Evolutionary conservation across 2,329 filamentous ascomycete genomes (phyloP), one percentile per base, ranked within the genome.

Genomic region (Apiospora sp.): DNA sequence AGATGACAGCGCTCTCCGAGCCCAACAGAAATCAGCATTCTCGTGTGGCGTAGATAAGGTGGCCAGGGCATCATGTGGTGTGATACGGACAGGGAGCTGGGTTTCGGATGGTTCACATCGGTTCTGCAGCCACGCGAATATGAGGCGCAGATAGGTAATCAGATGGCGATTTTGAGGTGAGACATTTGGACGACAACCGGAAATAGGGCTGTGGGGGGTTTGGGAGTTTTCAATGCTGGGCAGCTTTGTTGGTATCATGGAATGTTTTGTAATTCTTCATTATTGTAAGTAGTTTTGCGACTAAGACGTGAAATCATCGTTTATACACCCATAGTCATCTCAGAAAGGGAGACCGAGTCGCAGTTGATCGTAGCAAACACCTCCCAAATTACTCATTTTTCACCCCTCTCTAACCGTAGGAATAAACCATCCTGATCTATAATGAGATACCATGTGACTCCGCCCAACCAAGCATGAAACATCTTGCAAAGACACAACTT

Each of bases 11-110:
- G 5, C 5, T 30, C 54, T 22, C 30, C 27, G 3, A 10, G 22
- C 10, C 48, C 12, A 12, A 6, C 16, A 34, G 19, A n/a, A 64
- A 41, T 64, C 58, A 41, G 58, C 19, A 24, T 41, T 10, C 34
- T n/a, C 4, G 7, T 41, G 58, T 64, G 58, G 58, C 54, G 54
- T 10, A 64, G 58, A 64, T 64, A 64, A 64, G 58, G 58, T 12
- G 19, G 2, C 8, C 8, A 10, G 34, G 10, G 37, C 19, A 64
- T 34, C 19, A 64, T 34, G 19, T 37, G 58, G 54, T 34, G 19
- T 37, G 58, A 27, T 22, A 64, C n/a, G 7, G 8, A 64, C 37
- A 41, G 7, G 37, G 37, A 16, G 27, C 16, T 14, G 22, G 10
- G 22, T 4, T 64, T n/a, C 58, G 58, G 58, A 49, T n/a, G 46